phyloP scores from a whole-genome alignment of 371 early-diverging fungal species.

The Dinochytrium kinnereticum region DNA sequence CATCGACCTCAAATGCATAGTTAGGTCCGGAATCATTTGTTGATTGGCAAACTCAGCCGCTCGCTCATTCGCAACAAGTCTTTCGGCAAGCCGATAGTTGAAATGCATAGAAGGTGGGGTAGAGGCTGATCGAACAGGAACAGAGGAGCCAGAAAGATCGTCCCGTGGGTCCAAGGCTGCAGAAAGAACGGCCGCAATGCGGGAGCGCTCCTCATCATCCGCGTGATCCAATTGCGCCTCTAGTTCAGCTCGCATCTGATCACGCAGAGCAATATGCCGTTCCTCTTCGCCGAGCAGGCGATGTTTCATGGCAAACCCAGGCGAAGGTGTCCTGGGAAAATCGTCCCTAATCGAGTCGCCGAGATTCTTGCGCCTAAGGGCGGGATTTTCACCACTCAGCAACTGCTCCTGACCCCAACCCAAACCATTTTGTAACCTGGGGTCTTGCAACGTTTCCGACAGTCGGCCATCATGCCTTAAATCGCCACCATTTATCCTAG shows the following conservation, averaged over 20 bases:
- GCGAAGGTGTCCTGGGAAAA: constrained; percentile 87
- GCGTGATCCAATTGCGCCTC: constrained; percentile 36
- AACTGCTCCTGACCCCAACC: constrained; percentile 18
- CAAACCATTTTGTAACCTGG: not conserved
- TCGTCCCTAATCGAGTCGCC: constrained; percentile 55
- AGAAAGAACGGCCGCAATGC: constrained; percentile 57
- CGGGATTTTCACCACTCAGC: not conserved
- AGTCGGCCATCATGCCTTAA: not conserved
- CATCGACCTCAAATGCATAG: constrained; percentile 26
- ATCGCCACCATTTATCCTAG: not conserved
- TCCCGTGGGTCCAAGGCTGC: constrained; percentile 60
- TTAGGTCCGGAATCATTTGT: constrained; percentile 65
- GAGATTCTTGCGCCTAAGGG: constrained; percentile 28
- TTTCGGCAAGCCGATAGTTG: constrained; percentile 25
- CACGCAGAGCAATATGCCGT: constrained; percentile 13
- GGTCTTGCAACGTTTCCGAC: not conserved
- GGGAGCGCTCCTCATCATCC: constrained; percentile 40
- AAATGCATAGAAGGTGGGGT: constrained; percentile 60
- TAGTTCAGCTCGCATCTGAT: constrained; percentile 41
- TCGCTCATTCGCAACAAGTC: constrained; percentile 16
- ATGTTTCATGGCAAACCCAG: constrained; percentile 63
- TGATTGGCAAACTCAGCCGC: constrained; percentile 76
- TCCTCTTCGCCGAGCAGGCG: constrained; percentile 49
- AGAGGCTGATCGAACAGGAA: constrained; percentile 61
- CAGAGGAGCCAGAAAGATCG: constrained; percentile 47